Evolutionary conservation across 1,284 basidiomycete species (phyloP).

Genomic region (Pascua guehoae): DNA sequence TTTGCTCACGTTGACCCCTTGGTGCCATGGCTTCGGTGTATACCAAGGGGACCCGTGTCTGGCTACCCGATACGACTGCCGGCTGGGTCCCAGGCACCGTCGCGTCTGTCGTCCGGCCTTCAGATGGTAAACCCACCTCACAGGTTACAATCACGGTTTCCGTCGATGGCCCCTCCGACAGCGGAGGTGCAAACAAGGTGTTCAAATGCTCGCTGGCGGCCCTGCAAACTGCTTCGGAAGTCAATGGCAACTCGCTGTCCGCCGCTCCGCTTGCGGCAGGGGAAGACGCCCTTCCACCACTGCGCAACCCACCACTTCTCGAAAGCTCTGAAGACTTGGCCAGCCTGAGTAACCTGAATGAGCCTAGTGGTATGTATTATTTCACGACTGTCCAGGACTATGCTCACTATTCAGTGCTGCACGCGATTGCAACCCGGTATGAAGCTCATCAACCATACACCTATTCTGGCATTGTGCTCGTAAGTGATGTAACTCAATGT

Average conservation of each 20-base stretch:
- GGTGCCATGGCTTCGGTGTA: slow-evolving; percentile 40
- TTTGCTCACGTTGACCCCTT: background rate
- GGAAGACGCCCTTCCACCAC: slow-evolving; percentile 65
- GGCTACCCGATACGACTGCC: slow-evolving; percentile 44
- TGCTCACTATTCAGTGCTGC: slow-evolving; percentile 63
- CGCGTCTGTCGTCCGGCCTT: slow-evolving; percentile 30
- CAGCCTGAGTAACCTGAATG: slow-evolving; percentile 95
- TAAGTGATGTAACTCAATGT: slow-evolving; percentile 24
- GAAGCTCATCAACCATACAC: slow-evolving; percentile 97
- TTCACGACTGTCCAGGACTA: background rate
- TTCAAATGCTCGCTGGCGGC: slow-evolving; percentile 39
- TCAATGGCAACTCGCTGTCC: slow-evolving; percentile 22
- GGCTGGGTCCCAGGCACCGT: slow-evolving; percentile 50
- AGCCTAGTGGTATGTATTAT: slow-evolving; percentile 72
- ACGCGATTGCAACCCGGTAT: slow-evolving; percentile 96
- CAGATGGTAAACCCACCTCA: slow-evolving; percentile 22
- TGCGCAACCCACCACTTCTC: slow-evolving; percentile 92
- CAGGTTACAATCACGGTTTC: slow-evolving; percentile 36
- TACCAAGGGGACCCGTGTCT: slow-evolving; percentile 48
- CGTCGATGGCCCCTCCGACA: slow-evolving; percentile 23
- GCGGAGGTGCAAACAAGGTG: slow-evolving; percentile 23
- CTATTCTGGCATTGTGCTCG: slow-evolving; percentile 82
- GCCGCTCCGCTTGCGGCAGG: slow-evolving; percentile 18
- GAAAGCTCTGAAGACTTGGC: slow-evolving; percentile 98
- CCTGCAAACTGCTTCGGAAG: slow-evolving; percentile 27